These are phyloP conservation scores for Ascocoryne sarcoides DNA, from an alignment of 2,329 filamentous ascomycete species.

Conservation along the genomic window DNA sequence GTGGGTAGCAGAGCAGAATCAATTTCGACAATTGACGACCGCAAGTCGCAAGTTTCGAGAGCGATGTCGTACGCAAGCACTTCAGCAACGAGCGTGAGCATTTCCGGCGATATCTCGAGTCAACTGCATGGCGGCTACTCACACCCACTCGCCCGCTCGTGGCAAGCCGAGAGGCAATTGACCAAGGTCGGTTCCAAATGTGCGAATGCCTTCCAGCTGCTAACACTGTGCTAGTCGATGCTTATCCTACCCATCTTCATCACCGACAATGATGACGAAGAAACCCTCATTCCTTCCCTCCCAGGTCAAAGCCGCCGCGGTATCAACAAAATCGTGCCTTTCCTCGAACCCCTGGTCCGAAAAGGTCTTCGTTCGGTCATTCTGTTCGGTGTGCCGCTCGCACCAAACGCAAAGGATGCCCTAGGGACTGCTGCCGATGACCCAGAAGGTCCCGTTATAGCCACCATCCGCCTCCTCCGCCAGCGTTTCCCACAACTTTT, in stretches of 20 bases:
- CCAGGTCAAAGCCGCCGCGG: slow-evolving; percentile 86
- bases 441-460: slow-evolving; percentile 84
- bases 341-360: slow-evolving; percentile 75
- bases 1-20: slow-evolving; percentile 36
- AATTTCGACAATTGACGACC: slow-evolving; percentile 44
- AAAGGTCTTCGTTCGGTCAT: slow-evolving; percentile 92
- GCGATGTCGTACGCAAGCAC: slow-evolving; percentile 60
- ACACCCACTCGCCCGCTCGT: slow-evolving; percentile 68
- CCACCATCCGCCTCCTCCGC: slow-evolving; percentile 73
- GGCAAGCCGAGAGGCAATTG: slow-evolving; percentile 78
- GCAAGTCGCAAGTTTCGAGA: slow-evolving; percentile 51
- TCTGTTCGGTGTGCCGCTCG: slow-evolving; percentile 86
- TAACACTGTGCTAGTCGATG: slow-evolving; percentile 63
- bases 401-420: slow-evolving; percentile 74
- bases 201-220: not conserved
- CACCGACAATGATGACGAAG: slow-evolving; percentile 88
- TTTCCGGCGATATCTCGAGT: slow-evolving; percentile 67
- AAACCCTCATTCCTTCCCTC: slow-evolving; percentile 80
- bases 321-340: slow-evolving; percentile 74
- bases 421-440: slow-evolving; percentile 90
- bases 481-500: slow-evolving; percentile 83
- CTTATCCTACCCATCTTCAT: slow-evolving; percentile 97
- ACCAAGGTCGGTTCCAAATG: slow-evolving; percentile 55
- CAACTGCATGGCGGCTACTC: slow-evolving; percentile 78
- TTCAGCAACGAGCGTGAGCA: slow-evolving; percentile 59